phyloP scores from a whole-genome alignment of 2,329 filamentous ascomycete genomes.

The Venturia nashicola region DNA sequence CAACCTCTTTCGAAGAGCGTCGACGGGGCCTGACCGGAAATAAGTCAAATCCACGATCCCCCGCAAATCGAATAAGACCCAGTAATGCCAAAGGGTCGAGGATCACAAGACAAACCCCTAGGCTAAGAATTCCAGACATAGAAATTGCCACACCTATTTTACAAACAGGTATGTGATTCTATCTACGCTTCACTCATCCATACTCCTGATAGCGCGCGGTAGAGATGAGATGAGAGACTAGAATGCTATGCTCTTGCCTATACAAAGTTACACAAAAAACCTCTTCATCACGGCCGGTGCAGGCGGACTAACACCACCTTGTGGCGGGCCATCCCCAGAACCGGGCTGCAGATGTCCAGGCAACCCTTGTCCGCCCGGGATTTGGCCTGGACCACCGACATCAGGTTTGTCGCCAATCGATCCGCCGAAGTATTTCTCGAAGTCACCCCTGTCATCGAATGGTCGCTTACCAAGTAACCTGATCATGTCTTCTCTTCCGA shows the following conservation, averaged over 20 bases:
- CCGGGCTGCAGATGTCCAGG: constrained; percentile 1
- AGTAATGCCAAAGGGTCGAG: neutral
- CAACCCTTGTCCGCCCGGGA: neutral
- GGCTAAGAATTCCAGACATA: neutral
- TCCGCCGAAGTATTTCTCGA: constrained; percentile 73
- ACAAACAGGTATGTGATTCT: neutral
- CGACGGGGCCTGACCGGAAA: too few species aligned
- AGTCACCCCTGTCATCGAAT: constrained; percentile 77
- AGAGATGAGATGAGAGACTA: neutral
- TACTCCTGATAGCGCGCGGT: neutral
- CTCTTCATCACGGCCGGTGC: constrained; percentile 1
- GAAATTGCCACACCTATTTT: neutral
- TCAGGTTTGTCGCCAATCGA: neutral
- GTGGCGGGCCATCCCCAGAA: neutral
- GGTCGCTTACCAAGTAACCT: constrained; percentile 73
- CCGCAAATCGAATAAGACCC: neutral
- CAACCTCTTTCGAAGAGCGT: too few species aligned
- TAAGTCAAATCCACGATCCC: neutral
- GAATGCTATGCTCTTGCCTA: neutral
- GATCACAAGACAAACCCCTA: neutral
- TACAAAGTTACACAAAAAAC: neutral
- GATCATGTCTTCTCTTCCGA: constrained; percentile 85
- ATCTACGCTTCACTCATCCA: neutral
- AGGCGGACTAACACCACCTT: neutral
- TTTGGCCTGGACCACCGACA: neutral